Evolutionary conservation across 805 yeast species (phyloP).

Genomic region (Pichia cabralensis): DNA sequence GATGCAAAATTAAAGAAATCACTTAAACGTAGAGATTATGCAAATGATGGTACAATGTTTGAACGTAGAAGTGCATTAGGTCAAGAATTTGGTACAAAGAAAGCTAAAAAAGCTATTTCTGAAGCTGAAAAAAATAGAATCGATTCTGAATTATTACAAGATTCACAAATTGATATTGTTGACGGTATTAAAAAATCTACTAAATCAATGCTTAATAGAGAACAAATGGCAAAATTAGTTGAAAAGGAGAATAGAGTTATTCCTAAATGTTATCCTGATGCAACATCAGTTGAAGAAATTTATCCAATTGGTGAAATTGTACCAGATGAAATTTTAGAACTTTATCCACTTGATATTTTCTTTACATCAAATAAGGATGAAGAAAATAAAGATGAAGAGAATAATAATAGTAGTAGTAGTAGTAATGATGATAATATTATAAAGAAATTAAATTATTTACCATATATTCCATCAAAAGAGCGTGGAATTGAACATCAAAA

Average conservation of each 20-base stretch:
- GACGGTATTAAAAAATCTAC: slow-evolving; percentile 70
- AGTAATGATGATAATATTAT: slow-evolving; percentile 41
- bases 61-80: slow-evolving; percentile 76
- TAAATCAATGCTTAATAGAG: slow-evolving; percentile 60
- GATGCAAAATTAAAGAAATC: slow-evolving; percentile 9
- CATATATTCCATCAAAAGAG: slow-evolving; percentile 4
- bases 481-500: slow-evolving; percentile 18
- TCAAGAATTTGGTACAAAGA: slow-evolving; percentile 94
- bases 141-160: slow-evolving; percentile 69
- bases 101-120: slow-evolving; percentile 82
- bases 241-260: slow-evolving; percentile 68
- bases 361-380: slow-evolving; percentile 35
- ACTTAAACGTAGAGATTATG: slow-evolving; percentile 7
- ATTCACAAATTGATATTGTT: slow-evolving; percentile 66
- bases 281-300: slow-evolving; percentile 74
- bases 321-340: slow-evolving; percentile 52
- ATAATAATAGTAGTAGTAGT: no score
- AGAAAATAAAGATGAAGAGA: no score
- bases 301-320: slow-evolving; percentile 69
- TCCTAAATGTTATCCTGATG: slow-evolving; percentile 65
- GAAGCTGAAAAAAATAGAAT: slow-evolving; percentile 76
- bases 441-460: slow-evolving; percentile 4
- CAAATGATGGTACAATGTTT: slow-evolving; percentile 6
- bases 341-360: slow-evolving; percentile 54
- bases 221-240: slow-evolving; percentile 46